These are phyloP conservation scores for Selenicereus undatus DNA, from an alignment of 148 eudicot species.

Conservation along the genomic window DNA sequence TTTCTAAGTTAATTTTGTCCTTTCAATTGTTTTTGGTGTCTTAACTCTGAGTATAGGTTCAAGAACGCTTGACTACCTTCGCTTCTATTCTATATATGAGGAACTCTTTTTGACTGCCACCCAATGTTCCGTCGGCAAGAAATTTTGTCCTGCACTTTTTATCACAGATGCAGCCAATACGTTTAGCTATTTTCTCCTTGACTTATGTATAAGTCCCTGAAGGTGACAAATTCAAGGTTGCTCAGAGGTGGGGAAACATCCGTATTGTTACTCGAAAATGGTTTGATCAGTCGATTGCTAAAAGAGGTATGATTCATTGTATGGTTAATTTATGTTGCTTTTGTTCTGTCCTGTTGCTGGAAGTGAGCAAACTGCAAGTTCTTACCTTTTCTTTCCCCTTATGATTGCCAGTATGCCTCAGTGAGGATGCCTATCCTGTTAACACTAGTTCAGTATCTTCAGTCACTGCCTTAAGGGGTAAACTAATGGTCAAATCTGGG, in stretches of 20 bases:
- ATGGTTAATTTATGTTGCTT: slow-evolving; percentile 1
- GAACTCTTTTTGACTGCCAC: slow-evolving; percentile 9
- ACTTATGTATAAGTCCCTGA: slow-evolving; percentile 71
- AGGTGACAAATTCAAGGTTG: slow-evolving; percentile 98
- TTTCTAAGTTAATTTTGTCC: neutral
- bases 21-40: neutral
- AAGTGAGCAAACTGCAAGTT: slow-evolving; percentile 4
- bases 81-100: neutral
- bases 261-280: slow-evolving; percentile 68
- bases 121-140: neutral
- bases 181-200: slow-evolving; percentile 39
- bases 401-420: slow-evolving; percentile 62
- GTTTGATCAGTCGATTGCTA: slow-evolving; percentile 88
- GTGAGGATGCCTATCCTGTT: slow-evolving; percentile 78
- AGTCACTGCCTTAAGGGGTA: slow-evolving; percentile 33
- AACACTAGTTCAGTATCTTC: slow-evolving; percentile 44
- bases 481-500: slow-evolving; percentile 36
- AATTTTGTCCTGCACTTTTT: slow-evolving; percentile 1
- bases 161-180: neutral
- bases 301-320: slow-evolving; percentile 53
- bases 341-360: slow-evolving; percentile 4
- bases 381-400: slow-evolving; percentile 23
- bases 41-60: neutral
- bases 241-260: slow-evolving; percentile 79
- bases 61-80: slow-evolving; percentile 11